Evolutionary conservation across 1,139 yeast genomes (phyloP), one percentile per base, ranked within the genome.

Genomic region (Candida pseudoviswanathii): DNA sequence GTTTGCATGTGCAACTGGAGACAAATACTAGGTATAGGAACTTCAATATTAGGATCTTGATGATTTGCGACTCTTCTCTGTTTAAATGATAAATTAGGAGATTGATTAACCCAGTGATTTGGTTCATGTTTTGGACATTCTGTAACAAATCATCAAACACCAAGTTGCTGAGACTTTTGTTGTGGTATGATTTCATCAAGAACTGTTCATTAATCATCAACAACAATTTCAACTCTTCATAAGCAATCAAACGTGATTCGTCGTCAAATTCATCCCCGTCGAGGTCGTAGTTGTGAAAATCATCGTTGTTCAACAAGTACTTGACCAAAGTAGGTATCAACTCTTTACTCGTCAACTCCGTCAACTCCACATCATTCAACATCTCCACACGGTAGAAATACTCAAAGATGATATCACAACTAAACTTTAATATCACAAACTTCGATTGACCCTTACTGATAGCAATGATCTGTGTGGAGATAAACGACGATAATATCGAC

Each of bases 161-260:
- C 51, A 71, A 71, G 58, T 83, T 82, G 43, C 68, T 66, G 32
- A 74, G 60, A 5, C 10, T 11, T 11, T 41, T 41, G 34, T 34
- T 38, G 26, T 5, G 62, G 54, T 70, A 75, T 29, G 81, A 77
- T 41, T 76, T 75, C 82, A 89, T 86, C 80, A 91, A 80, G 63
- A 82, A 91, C 63, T 91, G 97, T 63, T 91, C 97, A 63, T 90
- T 90, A 22, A 91, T 71, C 2, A 89, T 82, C 43, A 91, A 70
- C 7, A 90, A 66, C n/a, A 89, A 71, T 60, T 86, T 86, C 70
- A 90, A 86, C 57, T 85, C 84, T 39, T 89, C 82, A 56, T 84
- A 84, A 47, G 89, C 88, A 51, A 80, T 77, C n/a, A 71, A 59
- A 43, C 85, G 78, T 55, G 84, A 85, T 51, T 83, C 89, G 46